A percentile compares a stretch with the other conserved stretches of the same genome.
Conservation (phyloP, 1,284 basidiomycete genomes). For the Trichosporon sp. region DNA sequence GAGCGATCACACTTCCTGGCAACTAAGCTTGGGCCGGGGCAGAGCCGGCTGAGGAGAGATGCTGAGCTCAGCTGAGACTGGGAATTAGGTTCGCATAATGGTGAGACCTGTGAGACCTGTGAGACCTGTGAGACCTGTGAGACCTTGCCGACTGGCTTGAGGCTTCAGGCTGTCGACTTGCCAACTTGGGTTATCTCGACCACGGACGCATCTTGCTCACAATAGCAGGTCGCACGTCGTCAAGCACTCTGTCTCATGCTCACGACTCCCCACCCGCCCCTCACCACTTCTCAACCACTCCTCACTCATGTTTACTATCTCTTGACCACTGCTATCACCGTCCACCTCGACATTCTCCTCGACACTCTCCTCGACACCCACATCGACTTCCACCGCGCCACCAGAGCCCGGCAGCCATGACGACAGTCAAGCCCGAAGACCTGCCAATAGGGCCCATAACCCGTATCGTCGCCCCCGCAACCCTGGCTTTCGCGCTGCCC, state of each 20-base stretch:
- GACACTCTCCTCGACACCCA: neutral
- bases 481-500: neutral
- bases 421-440: neutral
- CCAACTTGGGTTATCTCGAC: neutral
- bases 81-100: neutral
- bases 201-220: too few relatives aligned
- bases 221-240: neutral
- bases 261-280: too few relatives aligned
- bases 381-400: neutral
- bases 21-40: too few relatives aligned
- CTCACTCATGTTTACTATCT: neutral
- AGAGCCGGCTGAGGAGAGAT: too few relatives aligned
- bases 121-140: too few relatives aligned
- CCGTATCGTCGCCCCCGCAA: neutral
- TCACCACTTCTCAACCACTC: too few relatives aligned
- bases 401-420: too few relatives aligned
- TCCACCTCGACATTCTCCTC: too few relatives aligned
- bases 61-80: too few relatives aligned
- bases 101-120: too few relatives aligned
- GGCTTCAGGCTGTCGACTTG: neutral
- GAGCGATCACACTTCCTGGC: too few relatives aligned
- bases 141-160: neutral
- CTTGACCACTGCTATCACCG: too few relatives aligned
- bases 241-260: neutral
- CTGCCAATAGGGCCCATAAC: neutral